phyloP scores from a whole-genome alignment of 139 green algal genomes.

The Raphidocelis subcapitata region DNA sequence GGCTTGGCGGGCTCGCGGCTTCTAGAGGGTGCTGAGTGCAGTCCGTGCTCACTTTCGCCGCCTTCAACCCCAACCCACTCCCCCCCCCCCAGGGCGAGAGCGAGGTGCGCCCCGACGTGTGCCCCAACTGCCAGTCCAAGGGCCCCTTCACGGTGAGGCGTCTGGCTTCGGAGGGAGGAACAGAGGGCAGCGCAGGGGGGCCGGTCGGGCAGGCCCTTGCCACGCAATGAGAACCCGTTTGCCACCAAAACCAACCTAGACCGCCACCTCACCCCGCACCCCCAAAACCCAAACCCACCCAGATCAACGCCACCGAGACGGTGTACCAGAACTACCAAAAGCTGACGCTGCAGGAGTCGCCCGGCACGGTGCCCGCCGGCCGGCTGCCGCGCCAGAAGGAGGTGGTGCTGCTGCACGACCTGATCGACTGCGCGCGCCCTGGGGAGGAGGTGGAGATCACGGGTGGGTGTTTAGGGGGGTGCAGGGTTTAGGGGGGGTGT shows the following conservation, averaged over 20 bases:
- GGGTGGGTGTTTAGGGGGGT: slow-evolving; percentile 33
- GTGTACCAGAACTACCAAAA: slow-evolving; percentile 99
- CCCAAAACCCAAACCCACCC: slow-evolving; percentile 2
- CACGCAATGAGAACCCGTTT: too few species aligned
- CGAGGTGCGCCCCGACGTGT: slow-evolving; percentile 82
- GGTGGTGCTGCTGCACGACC: slow-evolving; percentile 94
- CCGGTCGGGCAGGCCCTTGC: neutral
- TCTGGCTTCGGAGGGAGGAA: neutral
- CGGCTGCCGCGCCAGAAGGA: slow-evolving; percentile 96
- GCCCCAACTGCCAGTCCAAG: slow-evolving; percentile 84
- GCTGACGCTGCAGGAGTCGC: slow-evolving; percentile 96
- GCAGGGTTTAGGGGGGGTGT: neutral
- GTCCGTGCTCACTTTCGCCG: too few species aligned
- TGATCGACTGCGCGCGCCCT: slow-evolving; percentile 92
- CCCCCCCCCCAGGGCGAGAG: too few species aligned
- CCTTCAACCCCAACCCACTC: too few species aligned
- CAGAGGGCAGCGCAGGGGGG: neutral
- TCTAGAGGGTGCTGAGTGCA: too few species aligned
- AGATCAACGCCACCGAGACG: slow-evolving; percentile 87
- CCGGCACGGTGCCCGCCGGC: slow-evolving; percentile 88
- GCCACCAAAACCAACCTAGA: too few species aligned
- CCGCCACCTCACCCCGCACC: too few species aligned
- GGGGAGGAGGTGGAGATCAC: slow-evolving; percentile 96
- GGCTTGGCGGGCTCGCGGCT: too few species aligned
- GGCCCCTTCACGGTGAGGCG: slow-evolving; percentile 89